These are phyloP conservation scores for Candida nonsorbophila DNA, from an alignment of 805 yeast species.

Conservation along the genomic window DNA sequence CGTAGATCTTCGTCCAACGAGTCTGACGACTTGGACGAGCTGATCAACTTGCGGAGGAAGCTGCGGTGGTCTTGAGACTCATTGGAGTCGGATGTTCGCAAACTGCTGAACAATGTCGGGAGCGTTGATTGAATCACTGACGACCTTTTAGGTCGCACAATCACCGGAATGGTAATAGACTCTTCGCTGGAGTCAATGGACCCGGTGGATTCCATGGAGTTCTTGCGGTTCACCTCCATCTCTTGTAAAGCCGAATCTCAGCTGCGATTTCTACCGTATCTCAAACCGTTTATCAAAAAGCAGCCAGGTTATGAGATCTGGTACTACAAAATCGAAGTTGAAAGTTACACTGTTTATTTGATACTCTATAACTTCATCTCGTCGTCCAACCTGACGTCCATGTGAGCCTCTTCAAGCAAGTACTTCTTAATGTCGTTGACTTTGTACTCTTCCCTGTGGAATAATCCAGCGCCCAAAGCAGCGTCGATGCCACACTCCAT, in stretches of 20 bases:
- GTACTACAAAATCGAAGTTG: not conserved
- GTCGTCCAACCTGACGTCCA: constrained; percentile 69
- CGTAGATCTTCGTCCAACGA: too few relatives aligned
- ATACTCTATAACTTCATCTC: constrained; percentile 2
- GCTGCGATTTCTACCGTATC: too few relatives aligned
- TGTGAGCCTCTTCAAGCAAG: constrained; percentile 47
- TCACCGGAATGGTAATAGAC: too few relatives aligned
- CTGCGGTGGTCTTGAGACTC: too few relatives aligned
- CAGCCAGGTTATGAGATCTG: not conserved
- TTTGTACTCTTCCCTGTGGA: constrained; percentile 90
- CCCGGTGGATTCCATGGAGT: too few relatives aligned
- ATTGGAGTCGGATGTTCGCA: constrained; percentile 15
- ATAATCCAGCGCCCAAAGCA: constrained; percentile 98
- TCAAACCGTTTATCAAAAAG: too few relatives aligned
- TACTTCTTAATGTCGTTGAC: constrained; percentile 77
- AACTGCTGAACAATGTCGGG: constrained; percentile 15
- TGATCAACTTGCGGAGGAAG: too few relatives aligned
- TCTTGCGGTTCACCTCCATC: too few relatives aligned
- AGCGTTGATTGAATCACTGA: constrained; percentile 15
- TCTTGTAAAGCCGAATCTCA: too few relatives aligned
- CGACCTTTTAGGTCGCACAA: too few relatives aligned
- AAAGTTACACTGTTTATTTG: not conserved
- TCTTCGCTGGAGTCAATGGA: too few relatives aligned
- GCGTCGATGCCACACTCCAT: constrained; percentile 82
- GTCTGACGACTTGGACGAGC: too few relatives aligned